Conservation (phyloP, 257 asterid species). For the Ligustrum vulgare region DNA sequence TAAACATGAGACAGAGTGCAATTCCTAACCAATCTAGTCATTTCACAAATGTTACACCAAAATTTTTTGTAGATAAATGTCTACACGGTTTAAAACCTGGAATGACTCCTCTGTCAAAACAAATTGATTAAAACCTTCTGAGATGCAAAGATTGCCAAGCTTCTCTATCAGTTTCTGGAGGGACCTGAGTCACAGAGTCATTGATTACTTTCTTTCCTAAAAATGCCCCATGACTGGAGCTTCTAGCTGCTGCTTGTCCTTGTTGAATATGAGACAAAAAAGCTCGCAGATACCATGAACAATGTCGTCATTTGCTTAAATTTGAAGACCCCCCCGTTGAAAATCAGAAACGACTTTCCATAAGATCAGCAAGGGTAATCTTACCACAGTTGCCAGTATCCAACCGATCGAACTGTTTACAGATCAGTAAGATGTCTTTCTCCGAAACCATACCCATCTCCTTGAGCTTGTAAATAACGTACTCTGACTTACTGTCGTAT, state of each 20-base stretch:
- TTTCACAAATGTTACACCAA: neutral
- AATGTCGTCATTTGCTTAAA: neutral
- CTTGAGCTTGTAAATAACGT: slow-evolving; percentile 85
- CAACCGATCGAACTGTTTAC: slow-evolving; percentile 77
- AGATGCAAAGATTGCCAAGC: neutral
- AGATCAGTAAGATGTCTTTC: slow-evolving; percentile 64
- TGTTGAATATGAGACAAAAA: neutral
- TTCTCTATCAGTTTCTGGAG: neutral
- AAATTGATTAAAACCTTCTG: neutral
- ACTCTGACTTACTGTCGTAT: slow-evolving; percentile 80
- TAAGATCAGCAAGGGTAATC: slow-evolving; percentile 83
- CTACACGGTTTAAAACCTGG: slow-evolving; percentile 23
- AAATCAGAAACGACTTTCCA: slow-evolving; percentile 53
- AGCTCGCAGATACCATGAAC: neutral
- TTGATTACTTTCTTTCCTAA: neutral
- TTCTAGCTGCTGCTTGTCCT: neutral
- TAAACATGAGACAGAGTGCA: neutral
- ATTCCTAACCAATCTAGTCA: slow-evolving; percentile 9
- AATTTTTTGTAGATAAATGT: neutral
- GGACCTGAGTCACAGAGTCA: neutral
- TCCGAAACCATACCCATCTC: slow-evolving; percentile 81
- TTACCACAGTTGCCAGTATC: slow-evolving; percentile 86
- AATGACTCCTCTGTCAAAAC: slow-evolving; percentile 5
- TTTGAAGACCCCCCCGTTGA: neutral
- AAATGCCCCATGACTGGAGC: neutral